Evolutionary conservation across 1,139 yeast species (phyloP).

Genomic region (Eremothecium sinecaudum): DNA sequence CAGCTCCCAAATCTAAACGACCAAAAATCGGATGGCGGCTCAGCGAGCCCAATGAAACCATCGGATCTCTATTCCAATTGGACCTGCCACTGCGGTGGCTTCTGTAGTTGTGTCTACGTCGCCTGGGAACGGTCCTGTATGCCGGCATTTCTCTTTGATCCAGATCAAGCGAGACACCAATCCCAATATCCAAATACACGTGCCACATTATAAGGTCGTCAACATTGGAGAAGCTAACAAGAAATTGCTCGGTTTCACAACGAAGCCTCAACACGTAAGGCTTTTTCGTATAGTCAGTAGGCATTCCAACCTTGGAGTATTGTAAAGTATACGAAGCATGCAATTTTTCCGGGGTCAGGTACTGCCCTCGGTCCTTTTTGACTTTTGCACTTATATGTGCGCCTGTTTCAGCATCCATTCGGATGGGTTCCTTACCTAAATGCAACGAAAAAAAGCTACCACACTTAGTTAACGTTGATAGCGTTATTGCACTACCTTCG

Average conservation of each 20-base stretch:
- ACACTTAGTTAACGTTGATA: not conserved
- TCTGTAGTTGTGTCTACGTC: no score
- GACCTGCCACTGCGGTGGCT: no score
- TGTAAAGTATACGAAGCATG: constrained; percentile 57
- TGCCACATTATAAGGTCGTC: constrained; percentile 62
- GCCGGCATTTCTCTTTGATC: constrained; percentile 51
- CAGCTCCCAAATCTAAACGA: no score
- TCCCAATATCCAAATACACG: constrained; percentile 48
- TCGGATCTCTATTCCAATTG: no score
- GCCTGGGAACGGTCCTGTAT: constrained; percentile 65
- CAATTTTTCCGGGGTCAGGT: constrained; percentile 31
- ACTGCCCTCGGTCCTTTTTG: constrained; percentile 23
- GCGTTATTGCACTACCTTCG: constrained; percentile 1
- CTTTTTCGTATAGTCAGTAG: constrained; percentile 46
- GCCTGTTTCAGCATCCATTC: constrained; percentile 24
- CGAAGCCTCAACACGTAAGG: constrained; percentile 47
- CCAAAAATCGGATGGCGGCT: no score
- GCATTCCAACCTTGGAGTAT: constrained; percentile 59
- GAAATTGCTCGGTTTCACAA: constrained; percentile 58
- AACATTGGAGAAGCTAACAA: constrained; percentile 45
- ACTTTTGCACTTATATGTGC: constrained; percentile 23
- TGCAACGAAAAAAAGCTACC: constrained; percentile 9
- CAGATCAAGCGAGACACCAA: constrained; percentile 56
- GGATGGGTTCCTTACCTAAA: constrained; percentile 15
- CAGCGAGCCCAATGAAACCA: no score